phyloP scores from a whole-genome alignment of 2,329 filamentous ascomycete species.

The Biscogniauxia marginata region DNA sequence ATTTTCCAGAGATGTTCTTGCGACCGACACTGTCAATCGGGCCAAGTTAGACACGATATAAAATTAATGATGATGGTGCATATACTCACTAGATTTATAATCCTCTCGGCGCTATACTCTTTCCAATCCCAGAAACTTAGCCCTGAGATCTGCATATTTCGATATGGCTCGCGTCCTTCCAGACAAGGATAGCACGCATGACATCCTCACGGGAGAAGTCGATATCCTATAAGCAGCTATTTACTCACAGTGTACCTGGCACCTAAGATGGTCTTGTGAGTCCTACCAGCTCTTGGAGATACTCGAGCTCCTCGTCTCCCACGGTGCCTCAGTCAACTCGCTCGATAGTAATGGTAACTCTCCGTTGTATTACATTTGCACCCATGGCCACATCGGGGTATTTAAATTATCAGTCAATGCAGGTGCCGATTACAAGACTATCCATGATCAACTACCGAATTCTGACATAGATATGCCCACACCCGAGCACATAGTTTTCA shows the following conservation, averaged over 20 bases:
- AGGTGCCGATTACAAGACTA: not conserved
- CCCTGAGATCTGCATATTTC: not conserved
- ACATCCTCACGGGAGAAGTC: not conserved
- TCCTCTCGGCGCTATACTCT: too few species aligned
- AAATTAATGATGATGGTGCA: too few species aligned
- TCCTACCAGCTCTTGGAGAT: not conserved
- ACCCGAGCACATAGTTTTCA: not conserved
- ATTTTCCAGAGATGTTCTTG: too few species aligned
- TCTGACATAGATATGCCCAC: not conserved
- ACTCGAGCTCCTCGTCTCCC: not conserved
- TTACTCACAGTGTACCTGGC: not conserved
- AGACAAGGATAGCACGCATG: not conserved
- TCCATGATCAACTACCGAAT: not conserved
- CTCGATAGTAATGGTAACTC: not conserved
- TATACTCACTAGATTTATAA: too few species aligned
- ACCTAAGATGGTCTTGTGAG: not conserved
- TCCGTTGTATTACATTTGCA: not conserved
- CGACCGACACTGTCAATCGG: too few species aligned
- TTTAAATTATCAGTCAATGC: not conserved
- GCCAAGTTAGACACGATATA: too few species aligned
- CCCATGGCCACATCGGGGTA: not conserved
- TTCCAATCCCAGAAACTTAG: too few species aligned
- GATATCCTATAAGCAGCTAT: not conserved
- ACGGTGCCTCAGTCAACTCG: not conserved
- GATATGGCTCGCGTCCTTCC: not conserved